Conservation (phyloP, 441 rosid species). For the Syzygium malaccense region DNA sequence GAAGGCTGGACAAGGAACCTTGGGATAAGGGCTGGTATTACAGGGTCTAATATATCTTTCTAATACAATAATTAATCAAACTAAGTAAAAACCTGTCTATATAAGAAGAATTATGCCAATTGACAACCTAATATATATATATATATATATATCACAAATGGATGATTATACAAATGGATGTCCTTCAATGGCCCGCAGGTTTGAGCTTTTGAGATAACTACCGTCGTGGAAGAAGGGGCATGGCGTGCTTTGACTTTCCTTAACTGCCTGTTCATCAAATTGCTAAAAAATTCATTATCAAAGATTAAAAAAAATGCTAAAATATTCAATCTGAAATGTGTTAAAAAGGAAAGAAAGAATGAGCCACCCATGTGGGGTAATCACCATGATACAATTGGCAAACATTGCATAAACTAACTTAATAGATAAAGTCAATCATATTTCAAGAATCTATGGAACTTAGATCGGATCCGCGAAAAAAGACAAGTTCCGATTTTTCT, state of each 20-base stretch:
- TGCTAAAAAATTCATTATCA: not conserved
- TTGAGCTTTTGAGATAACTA: not conserved
- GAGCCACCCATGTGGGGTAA: not conserved
- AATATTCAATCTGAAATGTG: not conserved
- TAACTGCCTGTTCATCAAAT: not conserved
- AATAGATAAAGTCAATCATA: not conserved
- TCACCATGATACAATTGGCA: not conserved
- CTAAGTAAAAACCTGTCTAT: not conserved
- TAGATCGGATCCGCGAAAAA: rapidly evolving
- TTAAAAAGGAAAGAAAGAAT: not conserved
- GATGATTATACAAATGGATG: not conserved
- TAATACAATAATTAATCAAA: not conserved
- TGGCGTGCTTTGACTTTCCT: not conserved
- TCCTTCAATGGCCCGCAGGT: not conserved
- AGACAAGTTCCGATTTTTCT: not conserved
- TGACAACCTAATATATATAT: not conserved
- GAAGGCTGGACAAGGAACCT: not conserved
- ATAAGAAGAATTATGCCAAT: not conserved
- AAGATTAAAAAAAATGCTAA: not conserved
- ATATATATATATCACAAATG: not conserved
- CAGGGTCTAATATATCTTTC: not conserved
- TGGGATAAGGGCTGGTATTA: not conserved
- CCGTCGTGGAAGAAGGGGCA: not conserved
- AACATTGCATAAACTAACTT: not conserved
- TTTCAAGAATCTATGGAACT: not conserved